Evolutionary conservation across 768 basidiomycete genomes (phyloP).

Genomic region (Coprinopsis cinerea): DNA sequence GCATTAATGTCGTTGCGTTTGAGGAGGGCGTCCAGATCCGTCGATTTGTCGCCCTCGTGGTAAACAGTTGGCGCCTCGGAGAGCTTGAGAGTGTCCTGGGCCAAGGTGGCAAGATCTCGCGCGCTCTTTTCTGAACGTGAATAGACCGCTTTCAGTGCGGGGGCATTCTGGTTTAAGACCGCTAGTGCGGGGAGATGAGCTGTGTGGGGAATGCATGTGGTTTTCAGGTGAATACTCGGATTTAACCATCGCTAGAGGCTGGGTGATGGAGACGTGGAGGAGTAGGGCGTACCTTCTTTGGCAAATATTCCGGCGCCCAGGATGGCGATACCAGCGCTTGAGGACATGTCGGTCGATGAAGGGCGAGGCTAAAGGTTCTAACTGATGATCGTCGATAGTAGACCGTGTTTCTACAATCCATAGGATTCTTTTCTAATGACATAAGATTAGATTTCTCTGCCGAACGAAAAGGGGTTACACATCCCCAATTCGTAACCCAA

Average conservation of each 20-base stretch:
- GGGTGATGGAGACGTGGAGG: background rate
- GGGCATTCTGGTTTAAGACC: slow-evolving; percentile 39
- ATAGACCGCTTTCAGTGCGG: slow-evolving; percentile 62
- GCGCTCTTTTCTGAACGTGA: slow-evolving; percentile 68
- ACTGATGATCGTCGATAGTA: too few species aligned
- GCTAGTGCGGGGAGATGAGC: slow-evolving; percentile 79
- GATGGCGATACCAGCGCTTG: slow-evolving; percentile 55
- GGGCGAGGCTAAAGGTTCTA: slow-evolving; percentile 6
- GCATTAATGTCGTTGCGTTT: slow-evolving; percentile 61
- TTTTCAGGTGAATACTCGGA: slow-evolving; percentile 21
- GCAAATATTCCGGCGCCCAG: slow-evolving; percentile 80
- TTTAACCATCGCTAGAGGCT: background rate
- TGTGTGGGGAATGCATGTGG: slow-evolving; percentile 18
- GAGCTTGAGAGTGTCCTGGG: slow-evolving; percentile 35
- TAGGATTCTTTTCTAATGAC: slow-evolving; percentile 3
- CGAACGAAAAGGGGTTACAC: too few species aligned
- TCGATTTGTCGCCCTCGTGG: slow-evolving; percentile 38
- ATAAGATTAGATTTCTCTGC: background rate
- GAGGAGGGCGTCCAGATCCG: slow-evolving; percentile 58
- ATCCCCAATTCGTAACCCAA: too few species aligned
- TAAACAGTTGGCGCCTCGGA: slow-evolving; percentile 42
- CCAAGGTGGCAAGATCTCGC: slow-evolving; percentile 43
- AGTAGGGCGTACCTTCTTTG: slow-evolving; percentile 50
- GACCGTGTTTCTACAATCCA: too few species aligned
- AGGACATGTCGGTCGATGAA: slow-evolving; percentile 29